Conservation (phyloP, 1,284 basidiomycete genomes). For the Pisolithus thermaeus region DNA sequence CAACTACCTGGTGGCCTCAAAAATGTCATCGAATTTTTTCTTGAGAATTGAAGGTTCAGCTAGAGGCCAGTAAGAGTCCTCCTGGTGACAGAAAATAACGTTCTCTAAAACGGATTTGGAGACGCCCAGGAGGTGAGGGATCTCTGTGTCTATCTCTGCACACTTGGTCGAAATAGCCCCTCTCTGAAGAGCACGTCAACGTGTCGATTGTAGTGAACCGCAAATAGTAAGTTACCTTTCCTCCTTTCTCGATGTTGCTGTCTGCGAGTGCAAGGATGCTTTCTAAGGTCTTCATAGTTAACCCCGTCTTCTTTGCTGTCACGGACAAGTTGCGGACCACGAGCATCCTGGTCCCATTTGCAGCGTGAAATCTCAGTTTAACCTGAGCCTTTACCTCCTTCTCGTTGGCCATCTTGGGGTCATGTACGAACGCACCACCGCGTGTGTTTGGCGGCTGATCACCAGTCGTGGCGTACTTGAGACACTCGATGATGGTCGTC, state of each 20-base stretch:
- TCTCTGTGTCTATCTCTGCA: slow-evolving; percentile 93
- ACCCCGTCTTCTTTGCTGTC: slow-evolving; percentile 83
- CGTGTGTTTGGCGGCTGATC: slow-evolving; percentile 97
- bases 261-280: slow-evolving; percentile 80
- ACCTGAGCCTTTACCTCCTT: slow-evolving; percentile 99
- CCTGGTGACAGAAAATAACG: slow-evolving; percentile 99
- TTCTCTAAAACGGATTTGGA: slow-evolving; percentile 97
- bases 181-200: slow-evolving; percentile 43
- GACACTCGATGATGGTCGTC: slow-evolving; percentile 98
- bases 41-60: slow-evolving; percentile 88
- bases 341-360: slow-evolving; percentile 86
- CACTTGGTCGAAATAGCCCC: slow-evolving; percentile 92
- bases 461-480: slow-evolving; percentile 98
- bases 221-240: slow-evolving; percentile 55
- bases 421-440: slow-evolving; percentile 96
- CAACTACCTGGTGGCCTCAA: slow-evolving; percentile 88
- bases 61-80: slow-evolving; percentile 98
- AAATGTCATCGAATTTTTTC: slow-evolving; percentile 99
- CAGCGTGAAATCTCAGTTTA: slow-evolving; percentile 88
- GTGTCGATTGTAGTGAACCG: not conserved
- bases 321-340: slow-evolving; percentile 92
- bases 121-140: slow-evolving; percentile 90
- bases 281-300: slow-evolving; percentile 98
- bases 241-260: slow-evolving; percentile 57
- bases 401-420: slow-evolving; percentile 98